phyloP scores from a whole-genome alignment of 345 rosid species.

The Crucihimalaya himalaica region DNA sequence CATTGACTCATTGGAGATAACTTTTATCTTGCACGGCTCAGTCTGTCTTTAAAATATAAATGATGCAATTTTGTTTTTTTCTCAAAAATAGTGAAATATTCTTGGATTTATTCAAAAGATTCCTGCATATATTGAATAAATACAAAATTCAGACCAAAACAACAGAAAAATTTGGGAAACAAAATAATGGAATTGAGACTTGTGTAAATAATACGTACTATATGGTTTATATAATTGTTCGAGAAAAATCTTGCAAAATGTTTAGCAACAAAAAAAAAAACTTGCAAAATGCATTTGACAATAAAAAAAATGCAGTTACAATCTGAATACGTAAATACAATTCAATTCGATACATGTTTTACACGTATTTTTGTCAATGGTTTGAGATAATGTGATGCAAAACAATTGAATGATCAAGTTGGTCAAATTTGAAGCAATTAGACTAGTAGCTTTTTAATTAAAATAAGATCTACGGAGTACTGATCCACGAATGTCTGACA shows the following conservation, averaged over 20 bases:
- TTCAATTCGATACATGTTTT: not conserved
- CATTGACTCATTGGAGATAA: constrained; percentile 26
- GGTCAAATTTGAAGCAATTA: not conserved
- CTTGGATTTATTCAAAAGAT: constrained; percentile 9
- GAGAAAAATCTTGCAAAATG: not conserved
- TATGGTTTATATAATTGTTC: not conserved
- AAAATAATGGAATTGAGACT: not conserved
- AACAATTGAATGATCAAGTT: not conserved
- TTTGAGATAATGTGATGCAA: not conserved
- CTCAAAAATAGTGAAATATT: not conserved
- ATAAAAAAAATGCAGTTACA: not conserved
- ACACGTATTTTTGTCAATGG: not conserved
- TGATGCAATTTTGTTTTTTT: not conserved
- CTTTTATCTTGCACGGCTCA: constrained; percentile 7
- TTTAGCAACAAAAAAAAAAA: too few relatives aligned
- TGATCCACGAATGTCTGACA: not conserved
- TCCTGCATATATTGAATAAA: constrained; percentile 1
- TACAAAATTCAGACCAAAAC: not conserved
- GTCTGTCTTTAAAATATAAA: not conserved
- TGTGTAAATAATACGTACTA: not conserved
- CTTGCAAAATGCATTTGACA: not conserved
- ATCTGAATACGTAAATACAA: not conserved
- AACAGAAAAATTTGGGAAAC: not conserved
- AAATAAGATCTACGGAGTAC: not conserved
- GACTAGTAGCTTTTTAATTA: not conserved